phyloP scores from a whole-genome alignment of 2,329 filamentous ascomycete genomes.

The Xylaria multiplex region DNA sequence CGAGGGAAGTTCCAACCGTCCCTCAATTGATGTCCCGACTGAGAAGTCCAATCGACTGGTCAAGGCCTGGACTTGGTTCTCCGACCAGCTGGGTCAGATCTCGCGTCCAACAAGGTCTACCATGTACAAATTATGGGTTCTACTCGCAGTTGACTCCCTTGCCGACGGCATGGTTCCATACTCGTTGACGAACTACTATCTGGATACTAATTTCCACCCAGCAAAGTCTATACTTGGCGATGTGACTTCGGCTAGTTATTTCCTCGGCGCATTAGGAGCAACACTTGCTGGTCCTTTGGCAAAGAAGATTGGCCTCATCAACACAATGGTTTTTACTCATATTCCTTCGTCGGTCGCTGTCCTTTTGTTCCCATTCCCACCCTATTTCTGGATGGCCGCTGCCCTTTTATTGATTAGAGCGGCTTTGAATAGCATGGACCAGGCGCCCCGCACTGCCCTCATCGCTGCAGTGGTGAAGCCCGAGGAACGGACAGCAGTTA shows the following conservation, averaged over 20 bases:
- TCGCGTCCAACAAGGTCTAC: conserved; percentile 65
- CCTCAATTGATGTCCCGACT: conserved; percentile 22
- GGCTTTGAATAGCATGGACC: conserved; percentile 75
- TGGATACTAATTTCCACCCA: conserved; percentile 65
- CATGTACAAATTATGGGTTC: conserved; percentile 73
- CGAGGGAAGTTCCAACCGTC: background rate
- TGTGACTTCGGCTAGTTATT: conserved; percentile 63
- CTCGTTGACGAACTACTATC: conserved; percentile 67
- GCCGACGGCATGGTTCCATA: conserved; percentile 73
- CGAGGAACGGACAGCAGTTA: conserved; percentile 73
- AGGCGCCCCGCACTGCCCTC: conserved; percentile 72
- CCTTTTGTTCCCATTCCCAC: conserved; percentile 67
- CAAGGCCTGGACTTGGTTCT: conserved; percentile 41
- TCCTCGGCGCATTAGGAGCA: conserved; percentile 64
- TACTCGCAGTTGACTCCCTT: conserved; percentile 71
- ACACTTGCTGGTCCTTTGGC: conserved; percentile 68
- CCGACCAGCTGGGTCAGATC: conserved; percentile 62
- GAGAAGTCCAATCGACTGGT: conserved; percentile 35
- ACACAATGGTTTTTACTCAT: conserved; percentile 72
- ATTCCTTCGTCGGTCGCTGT: conserved; percentile 71
- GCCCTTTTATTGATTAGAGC: conserved; percentile 67
- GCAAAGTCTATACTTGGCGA: conserved; percentile 68
- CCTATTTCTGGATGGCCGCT: conserved; percentile 61
- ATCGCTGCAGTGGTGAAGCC: conserved; percentile 73
- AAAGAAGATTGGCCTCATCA: conserved; percentile 68